Evolutionary conservation across 306 rosid species (phyloP).

Genomic region (Vicia villosa): DNA sequence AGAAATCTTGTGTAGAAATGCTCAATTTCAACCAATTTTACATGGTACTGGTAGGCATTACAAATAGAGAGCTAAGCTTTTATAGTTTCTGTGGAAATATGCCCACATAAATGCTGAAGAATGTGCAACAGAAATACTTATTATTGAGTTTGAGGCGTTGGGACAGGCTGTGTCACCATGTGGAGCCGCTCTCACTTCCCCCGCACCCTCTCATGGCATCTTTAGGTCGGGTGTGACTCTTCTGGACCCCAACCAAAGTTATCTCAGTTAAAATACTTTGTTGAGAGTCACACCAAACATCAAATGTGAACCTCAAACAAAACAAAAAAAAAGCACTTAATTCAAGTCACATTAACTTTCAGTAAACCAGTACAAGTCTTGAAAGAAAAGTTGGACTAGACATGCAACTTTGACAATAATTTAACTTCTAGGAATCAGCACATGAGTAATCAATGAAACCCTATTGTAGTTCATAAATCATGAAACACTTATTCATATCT

Average conservation of each 20-base stretch:
- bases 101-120: too few species aligned
- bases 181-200: too few species aligned
- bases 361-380: neutral
- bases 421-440: conserved; percentile 11
- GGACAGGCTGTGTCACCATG: too few species aligned
- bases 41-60: neutral
- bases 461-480: too few species aligned
- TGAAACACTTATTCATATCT: too few species aligned
- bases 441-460: neutral
- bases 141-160: too few species aligned
- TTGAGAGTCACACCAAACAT: neutral
- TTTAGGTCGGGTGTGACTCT: too few species aligned
- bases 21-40: conserved; percentile 1
- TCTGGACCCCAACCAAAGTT: too few species aligned
- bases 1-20: neutral
- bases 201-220: too few species aligned
- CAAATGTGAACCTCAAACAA: neutral
- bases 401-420: neutral
- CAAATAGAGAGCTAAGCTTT: neutral
- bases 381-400: neutral
- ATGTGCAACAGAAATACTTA: too few species aligned
- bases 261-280: neutral
- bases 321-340: neutral
- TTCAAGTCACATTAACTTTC: conserved; percentile 14
- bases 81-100: neutral